phyloP scores from a whole-genome alignment of 2,329 filamentous ascomycete species.

The Ophiostoma tasmaniense region DNA sequence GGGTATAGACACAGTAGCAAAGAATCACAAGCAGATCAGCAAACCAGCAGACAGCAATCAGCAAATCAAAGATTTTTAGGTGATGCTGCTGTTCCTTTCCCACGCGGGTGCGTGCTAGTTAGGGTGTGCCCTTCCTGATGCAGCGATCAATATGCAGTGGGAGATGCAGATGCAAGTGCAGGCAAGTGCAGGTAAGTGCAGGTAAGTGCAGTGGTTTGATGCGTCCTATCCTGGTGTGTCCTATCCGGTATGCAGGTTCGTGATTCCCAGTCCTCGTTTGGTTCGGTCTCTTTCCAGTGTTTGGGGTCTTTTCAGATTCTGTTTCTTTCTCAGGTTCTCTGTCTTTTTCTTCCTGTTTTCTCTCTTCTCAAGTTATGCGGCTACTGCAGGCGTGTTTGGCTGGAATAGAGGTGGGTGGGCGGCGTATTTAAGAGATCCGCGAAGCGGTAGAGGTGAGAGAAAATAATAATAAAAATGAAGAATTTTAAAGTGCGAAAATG shows the following conservation, averaged over 20 bases:
- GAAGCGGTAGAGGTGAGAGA: neutral
- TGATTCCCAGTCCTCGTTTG: neutral
- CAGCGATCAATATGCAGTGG: neutral
- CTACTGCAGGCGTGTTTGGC: conserved; percentile 8
- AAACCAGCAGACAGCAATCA: neutral
- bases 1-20: neutral
- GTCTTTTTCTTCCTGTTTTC: neutral
- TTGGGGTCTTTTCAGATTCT: neutral
- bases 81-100: neutral
- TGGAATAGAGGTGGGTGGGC: conserved; percentile 1
- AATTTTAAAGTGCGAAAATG: neutral
- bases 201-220: neutral
- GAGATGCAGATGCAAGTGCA: neutral
- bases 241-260: conserved; percentile 4
- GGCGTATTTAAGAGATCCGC: conserved; percentile 1
- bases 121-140: neutral
- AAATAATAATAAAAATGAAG: neutral
- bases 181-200: neutral
- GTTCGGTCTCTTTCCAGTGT: neutral
- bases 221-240: neutral
- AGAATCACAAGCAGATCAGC: neutral
- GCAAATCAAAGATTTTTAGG: neutral
- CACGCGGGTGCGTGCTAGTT: conserved; percentile 6
- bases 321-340: neutral
- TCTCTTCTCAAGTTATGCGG: neutral